Evolutionary conservation across 129 eudicot species (phyloP), one percentile per base, ranked within the genome.

Genomic region (Erigeron canadensis): DNA sequence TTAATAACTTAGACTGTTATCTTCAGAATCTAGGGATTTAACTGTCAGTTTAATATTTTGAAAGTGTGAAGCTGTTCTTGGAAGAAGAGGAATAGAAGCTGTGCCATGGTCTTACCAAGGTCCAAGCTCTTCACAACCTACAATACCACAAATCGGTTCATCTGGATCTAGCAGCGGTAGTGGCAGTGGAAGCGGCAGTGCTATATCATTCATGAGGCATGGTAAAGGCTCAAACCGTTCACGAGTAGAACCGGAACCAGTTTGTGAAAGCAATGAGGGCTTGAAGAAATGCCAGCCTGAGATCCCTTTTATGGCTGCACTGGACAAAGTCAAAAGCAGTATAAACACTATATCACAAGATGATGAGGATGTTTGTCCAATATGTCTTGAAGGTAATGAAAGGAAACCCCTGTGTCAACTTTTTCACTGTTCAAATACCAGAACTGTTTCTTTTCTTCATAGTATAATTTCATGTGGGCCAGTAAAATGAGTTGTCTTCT

Each of bases 31-130:
- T 65, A 22, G 9, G 51, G 47, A 46, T 69, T 70, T 70, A 73
- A 50, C 48, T 16, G 23, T 53, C 38, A 2, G 53, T 77, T 77
- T n/a, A 51, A 51, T 61, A 15, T 55, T 41, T 70, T 16, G 21
- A 71, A 70, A 77, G 81, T 71, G 81, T 63, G 81, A 77, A 77
- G 77, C 77, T 46, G 81, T 77, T 64, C 77, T 77, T 37, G 81
- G 81, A 51, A 63, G 77, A 71, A 63, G 77, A 77, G 81, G 81
- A 55, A 70, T 47, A 1, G 81, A 77, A 77, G 44, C 77, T 8
- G 10, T n/a, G 34, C 21, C 81, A 6, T 77, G 81, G 81, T 48
- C 64, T 70, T 63, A 77, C 63, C 77, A 70, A 77, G 81, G 81
- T 53, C 77, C 70, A 77, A 77, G 81, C 64, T 63, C 81, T 51